Conservation (phyloP, 345 rosid species). For the Salix exigua region DNA sequence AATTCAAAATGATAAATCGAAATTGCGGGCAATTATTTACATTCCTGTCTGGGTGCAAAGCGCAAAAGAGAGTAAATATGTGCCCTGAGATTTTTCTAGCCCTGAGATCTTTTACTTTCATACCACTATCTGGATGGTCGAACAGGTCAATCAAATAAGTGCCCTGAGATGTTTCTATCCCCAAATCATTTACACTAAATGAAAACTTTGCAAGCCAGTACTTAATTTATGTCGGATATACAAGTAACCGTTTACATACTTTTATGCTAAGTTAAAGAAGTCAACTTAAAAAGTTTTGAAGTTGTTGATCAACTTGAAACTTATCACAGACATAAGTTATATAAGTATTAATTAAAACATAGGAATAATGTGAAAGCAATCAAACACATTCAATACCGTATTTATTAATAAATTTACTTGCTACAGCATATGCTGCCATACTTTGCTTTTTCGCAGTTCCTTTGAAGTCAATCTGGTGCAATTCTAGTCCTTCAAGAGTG, state of each 20-base stretch:
- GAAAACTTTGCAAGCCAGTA: neutral
- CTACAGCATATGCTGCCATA: conserved; percentile 31
- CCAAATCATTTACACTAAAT: neutral
- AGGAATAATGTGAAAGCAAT: neutral
- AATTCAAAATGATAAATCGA: neutral
- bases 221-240: neutral
- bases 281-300: neutral
- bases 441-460: conserved; percentile 76
- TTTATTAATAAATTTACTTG: neutral
- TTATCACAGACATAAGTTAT: neutral
- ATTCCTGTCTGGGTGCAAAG: neutral
- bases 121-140: neutral
- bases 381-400: conserved; percentile 5
- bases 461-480: conserved; percentile 56
- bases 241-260: neutral
- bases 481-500: conserved; percentile 58
- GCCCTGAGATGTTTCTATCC: neutral
- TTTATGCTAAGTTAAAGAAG: neutral
- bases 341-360: neutral
- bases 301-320: neutral
- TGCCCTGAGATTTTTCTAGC: too few species aligned
- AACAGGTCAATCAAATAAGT: neutral
- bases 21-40: neutral
- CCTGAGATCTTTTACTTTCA: neutral
- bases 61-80: neutral